These are phyloP conservation scores for Pigoraptor vietnamica DNA, from an alignment of 78 protist genomes.

Conservation along the genomic window DNA sequence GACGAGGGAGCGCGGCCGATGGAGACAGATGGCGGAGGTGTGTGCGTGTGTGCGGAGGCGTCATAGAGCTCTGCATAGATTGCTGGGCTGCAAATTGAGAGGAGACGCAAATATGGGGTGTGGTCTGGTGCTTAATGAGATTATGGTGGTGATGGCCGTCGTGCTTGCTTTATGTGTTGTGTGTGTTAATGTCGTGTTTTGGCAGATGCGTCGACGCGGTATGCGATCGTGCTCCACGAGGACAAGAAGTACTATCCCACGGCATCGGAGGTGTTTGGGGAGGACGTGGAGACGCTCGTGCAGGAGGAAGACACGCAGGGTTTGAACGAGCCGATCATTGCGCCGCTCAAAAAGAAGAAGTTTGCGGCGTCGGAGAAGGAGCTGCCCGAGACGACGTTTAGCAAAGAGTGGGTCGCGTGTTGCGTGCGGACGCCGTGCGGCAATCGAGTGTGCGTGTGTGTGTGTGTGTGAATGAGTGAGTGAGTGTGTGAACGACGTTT, in stretches of 20 bases:
- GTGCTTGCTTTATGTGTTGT: neutral
- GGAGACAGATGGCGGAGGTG: neutral
- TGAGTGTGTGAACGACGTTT: conserved; percentile 30
- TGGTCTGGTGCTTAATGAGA: neutral
- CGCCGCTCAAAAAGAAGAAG: conserved; percentile 59
- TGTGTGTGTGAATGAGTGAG: neutral
- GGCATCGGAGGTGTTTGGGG: conserved; percentile 82
- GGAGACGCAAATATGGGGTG: neutral
- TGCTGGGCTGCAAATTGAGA: too few relatives aligned
- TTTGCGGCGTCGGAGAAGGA: conserved; percentile 33
- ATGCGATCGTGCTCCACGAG: conserved; percentile 86
- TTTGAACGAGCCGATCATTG: conserved; percentile 90
- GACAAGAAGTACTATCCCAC: conserved; percentile 95
- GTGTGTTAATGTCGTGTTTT: neutral
- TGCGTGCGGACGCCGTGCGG: neutral
- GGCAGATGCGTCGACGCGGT: neutral
- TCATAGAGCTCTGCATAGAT: too few relatives aligned
- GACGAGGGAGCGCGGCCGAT: neutral
- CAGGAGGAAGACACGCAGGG: conserved; percentile 98
- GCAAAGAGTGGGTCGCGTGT: conserved; percentile 8
- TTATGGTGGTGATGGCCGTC: conserved; percentile 41
- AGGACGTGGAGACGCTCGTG: conserved; percentile 87
- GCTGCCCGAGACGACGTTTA: conserved; percentile 39
- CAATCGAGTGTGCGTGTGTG: neutral
- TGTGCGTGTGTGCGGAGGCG: neutral